Base-by-base conservation (phyloP, 75 land plant genomes). In the Larix kaempferi region DNA sequence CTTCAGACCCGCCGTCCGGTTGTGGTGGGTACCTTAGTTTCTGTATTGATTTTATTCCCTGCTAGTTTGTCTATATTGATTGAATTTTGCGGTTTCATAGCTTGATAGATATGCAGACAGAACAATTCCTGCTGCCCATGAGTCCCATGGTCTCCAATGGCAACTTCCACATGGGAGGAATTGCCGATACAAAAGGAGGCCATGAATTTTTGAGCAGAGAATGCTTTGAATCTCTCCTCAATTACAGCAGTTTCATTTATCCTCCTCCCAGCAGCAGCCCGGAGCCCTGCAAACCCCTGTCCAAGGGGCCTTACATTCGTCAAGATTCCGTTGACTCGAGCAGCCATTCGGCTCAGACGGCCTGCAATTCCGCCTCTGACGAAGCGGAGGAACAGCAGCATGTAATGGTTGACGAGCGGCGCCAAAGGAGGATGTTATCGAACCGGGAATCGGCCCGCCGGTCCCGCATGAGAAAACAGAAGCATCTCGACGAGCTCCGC, bases 391-490 rank as follows among this genome's bases (percentile, higher is more conserved):
- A 91, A 39, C 54, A 54, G 23, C 27, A 55, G 5, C 6, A 5
- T 19, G 21, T 21, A 5, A 56, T 79, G 52, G 49, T 82, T 6
- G 93, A 90, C 22, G 93, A 92, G 75, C 73, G 92, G 81, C 88
- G 81, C 88, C 80, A 82, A 44, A 79, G 87, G 62, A 82, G 98
- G 41, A 94, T 92, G 98, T 65, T 86, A 27, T 94, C 98, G 22
- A 94, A 94, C 80, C 77, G 98, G 56, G 98, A 94, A 80, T 94
- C 98, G 23, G 98, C 98, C 1, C 78, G 98, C 63, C 89, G 98
- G 59, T 90, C 95, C 2, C 74, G 98, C 57, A 84, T 84, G 85
- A 64, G 91, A 44, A 94, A 94, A 84, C 95, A 94, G 86, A 86
- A 80, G 71, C 95, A 90, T 67, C 69, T 94, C 78, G 98, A 94